Conservation (phyloP, 225 moss, liverwort and hornwort species). For the Rhytidiadelphus loreus region DNA sequence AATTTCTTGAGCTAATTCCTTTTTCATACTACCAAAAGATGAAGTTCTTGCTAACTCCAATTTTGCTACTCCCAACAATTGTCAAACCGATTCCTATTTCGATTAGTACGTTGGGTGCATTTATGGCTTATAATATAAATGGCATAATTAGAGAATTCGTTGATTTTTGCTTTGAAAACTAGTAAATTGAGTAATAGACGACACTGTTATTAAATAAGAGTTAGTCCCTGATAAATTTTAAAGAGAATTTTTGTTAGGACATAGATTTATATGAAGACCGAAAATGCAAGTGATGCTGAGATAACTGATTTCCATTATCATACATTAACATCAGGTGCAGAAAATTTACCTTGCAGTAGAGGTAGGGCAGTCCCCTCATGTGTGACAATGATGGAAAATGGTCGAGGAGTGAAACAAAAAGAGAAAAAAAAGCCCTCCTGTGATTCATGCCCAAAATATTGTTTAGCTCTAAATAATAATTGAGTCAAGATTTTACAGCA, state of each 20-base stretch:
- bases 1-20: neutral
- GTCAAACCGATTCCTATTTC: neutral
- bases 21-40: neutral
- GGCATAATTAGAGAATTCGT: too few species aligned
- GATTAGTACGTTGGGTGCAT: neutral
- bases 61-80: neutral
- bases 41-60: neutral
- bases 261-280: neutral
- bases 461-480: neutral
- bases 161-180: neutral
- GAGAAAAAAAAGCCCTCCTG: conserved; percentile 34
- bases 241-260: neutral
- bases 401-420: conserved; percentile 26
- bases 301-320: neutral
- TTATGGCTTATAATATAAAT: neutral
- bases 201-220: neutral
- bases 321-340: neutral
- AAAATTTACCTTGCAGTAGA: conserved; percentile 30
- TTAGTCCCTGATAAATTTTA: too few species aligned
- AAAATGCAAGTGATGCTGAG: neutral
- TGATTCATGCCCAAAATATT: neutral
- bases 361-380: conserved; percentile 27
- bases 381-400: conserved; percentile 26
- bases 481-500: neutral
- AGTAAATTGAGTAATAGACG: too few species aligned